Evolutionary conservation across 768 basidiomycete species (phyloP).

Genomic region (Albatrellus ellisii): DNA sequence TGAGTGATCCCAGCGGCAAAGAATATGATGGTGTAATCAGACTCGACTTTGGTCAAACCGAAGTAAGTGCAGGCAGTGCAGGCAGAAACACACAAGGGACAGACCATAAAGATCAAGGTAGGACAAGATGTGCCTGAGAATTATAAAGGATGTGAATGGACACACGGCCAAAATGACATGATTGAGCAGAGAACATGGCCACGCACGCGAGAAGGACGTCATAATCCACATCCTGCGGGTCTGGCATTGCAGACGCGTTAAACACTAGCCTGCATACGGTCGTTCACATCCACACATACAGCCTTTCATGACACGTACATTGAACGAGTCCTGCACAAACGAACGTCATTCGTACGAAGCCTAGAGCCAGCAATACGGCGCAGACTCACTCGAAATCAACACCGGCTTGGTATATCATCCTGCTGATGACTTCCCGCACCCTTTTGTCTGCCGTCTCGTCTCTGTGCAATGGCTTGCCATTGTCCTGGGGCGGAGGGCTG

Average conservation of each 20-base stretch:
- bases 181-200: background rate
- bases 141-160: no score
- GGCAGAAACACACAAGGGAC: constrained; percentile 9
- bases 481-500: constrained; percentile 10
- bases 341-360: constrained; percentile 5
- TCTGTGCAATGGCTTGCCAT: constrained; percentile 13
- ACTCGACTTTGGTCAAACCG: constrained; percentile 45
- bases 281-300: constrained; percentile 5
- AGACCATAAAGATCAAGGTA: constrained; percentile 75
- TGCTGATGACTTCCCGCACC: constrained; percentile 52
- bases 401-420: constrained; percentile 79
- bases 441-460: constrained; percentile 22
- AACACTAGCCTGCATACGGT: constrained; percentile 55
- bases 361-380: background rate
- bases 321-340: constrained; percentile 54
- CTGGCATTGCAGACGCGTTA: constrained; percentile 72
- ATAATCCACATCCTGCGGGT: constrained; percentile 64
- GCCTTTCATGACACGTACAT: constrained; percentile 35
- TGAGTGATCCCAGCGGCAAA: constrained; percentile 70
- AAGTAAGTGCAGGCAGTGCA: background rate
- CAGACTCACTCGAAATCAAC: constrained; percentile 74
- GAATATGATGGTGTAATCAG: constrained; percentile 81
- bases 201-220: constrained; percentile 57
- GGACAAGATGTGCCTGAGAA: constrained; percentile 54
- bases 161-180: constrained; percentile 10